A percentile compares a stretch with the other conserved stretches of the same genome.
phyloP scores from a whole-genome alignment of 768 basidiomycete genomes.

The Pleurotus salmoneostramineus region DNA sequence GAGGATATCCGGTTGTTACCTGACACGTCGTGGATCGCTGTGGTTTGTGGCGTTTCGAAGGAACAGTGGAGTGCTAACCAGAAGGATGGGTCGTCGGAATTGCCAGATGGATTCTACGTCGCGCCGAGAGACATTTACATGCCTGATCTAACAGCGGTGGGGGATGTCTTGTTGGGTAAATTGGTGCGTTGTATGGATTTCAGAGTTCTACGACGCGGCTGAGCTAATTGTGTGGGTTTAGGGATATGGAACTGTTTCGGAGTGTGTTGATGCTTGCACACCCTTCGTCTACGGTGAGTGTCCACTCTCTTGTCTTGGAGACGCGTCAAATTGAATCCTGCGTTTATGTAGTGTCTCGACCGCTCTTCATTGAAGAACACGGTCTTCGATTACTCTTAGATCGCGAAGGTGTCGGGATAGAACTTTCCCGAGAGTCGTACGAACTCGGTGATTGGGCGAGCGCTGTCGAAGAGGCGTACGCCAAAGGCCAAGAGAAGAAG shows the following conservation, averaged over 20 bases:
- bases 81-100: constrained; percentile 25
- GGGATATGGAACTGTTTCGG: constrained; percentile 82
- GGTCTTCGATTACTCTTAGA: constrained; percentile 65
- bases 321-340: neutral
- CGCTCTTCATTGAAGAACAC: constrained; percentile 79
- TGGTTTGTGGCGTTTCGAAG: constrained; percentile 73
- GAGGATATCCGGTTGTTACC: constrained; percentile 49
- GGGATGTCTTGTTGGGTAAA: constrained; percentile 76
- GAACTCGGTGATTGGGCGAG: constrained; percentile 73
- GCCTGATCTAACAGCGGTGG: constrained; percentile 74
- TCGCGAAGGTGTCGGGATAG: constrained; percentile 63
- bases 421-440: constrained; percentile 59
- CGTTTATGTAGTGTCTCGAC: constrained; percentile 55
- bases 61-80: constrained; percentile 40
- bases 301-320: neutral
- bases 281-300: constrained; percentile 72
- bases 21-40: constrained; percentile 69
- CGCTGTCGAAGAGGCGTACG: constrained; percentile 56
- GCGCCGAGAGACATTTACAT: constrained; percentile 78
- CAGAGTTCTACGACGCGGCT: neutral
- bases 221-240: constrained; percentile 18
- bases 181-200: constrained; percentile 41
- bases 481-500: constrained; percentile 43
- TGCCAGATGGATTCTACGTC: constrained; percentile 72
- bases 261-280: constrained; percentile 72